Base-by-base conservation (phyloP, 2,329 filamentous ascomycete genomes). In the Diaporthe citrichinensis region DNA sequence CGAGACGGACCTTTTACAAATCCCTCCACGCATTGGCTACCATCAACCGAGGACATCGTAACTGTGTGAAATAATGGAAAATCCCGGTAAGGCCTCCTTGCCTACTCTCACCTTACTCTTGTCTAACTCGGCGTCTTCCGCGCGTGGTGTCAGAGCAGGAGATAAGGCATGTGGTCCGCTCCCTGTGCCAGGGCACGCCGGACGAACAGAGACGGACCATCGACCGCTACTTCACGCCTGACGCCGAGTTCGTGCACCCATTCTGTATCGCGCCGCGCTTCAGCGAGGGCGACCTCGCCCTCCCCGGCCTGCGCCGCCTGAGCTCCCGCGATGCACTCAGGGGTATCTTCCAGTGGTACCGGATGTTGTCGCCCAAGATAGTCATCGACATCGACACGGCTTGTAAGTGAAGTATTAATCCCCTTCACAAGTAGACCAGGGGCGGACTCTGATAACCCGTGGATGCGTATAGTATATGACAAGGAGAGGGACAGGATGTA, bases 321-420 rank as follows among this genome's bases (percentile, higher is more conserved):
- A 90, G 92, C 77, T 96, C 94, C 14, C 88, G 94, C 58, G 91
- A 88, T 84, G 81, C 94, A 8, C 88, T 97, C 25, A 85, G 90
- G 65, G 88, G 89, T 79, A 92, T 98, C 74, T 97, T 95, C 81
- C 90, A 92, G 55, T 96, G 94, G 94, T 96, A 97, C 84, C 94
- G 95, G 81, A 93, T 96, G 78, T 87, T 98, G 81, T 95, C 92
- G 77, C 95, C 95, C 0, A 86, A 87, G 25, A 94, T 97, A 78
- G 88, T 92, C 58, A 84, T 96, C 17, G 85, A 89, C 1, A 87
- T 98, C 25, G 90, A 95, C 77, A 90, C 88, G 4, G 83, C 84
- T 58, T 86, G 89, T 90, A 81, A 57, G 84, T 81, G n/a, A n/a
- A n/a, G n/a, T 10, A 23, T 12, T 6, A 4, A 2, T 15, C 34